Conservation (phyloP, 768 basidiomycete species). For the Mycena epipterygia region DNA sequence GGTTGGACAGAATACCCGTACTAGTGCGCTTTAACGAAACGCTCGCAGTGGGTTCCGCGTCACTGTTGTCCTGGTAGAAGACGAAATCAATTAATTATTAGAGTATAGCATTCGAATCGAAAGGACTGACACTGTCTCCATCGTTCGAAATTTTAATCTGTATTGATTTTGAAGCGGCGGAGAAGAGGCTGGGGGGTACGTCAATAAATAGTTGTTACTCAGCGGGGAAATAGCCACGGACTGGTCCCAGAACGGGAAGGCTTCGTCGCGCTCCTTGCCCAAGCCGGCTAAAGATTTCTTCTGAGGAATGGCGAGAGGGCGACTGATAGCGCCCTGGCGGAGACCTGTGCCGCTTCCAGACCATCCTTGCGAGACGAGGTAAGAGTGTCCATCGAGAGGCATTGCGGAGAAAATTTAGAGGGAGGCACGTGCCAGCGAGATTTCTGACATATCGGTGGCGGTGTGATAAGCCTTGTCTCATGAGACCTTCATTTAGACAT, state of each 20-base stretch:
- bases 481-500: no score
- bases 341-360: constrained; percentile 87
- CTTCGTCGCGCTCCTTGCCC: constrained; percentile 94
- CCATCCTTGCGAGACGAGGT: constrained; percentile 90
- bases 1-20: constrained; percentile 84
- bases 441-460: not conserved
- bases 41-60: constrained; percentile 28
- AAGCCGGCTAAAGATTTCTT: constrained; percentile 90
- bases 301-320: constrained; percentile 83
- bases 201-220: not conserved
- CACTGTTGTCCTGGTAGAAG: constrained; percentile 36
- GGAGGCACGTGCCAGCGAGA: not conserved
- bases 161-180: constrained; percentile 87
- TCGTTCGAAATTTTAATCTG: constrained; percentile 74
- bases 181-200: constrained; percentile 73
- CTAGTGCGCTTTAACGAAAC: constrained; percentile 67
- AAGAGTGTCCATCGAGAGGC: constrained; percentile 80
- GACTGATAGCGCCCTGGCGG: constrained; percentile 82
- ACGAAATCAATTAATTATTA: not conserved
- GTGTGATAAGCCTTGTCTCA: no score
- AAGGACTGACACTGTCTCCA: constrained; percentile 53
- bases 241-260: constrained; percentile 99
- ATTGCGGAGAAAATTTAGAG: constrained; percentile 45
- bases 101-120: constrained; percentile 6
- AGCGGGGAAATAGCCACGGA: constrained; percentile 55